Conservation (phyloP, 805 yeast genomes). For the Alloascoidea africana region DNA sequence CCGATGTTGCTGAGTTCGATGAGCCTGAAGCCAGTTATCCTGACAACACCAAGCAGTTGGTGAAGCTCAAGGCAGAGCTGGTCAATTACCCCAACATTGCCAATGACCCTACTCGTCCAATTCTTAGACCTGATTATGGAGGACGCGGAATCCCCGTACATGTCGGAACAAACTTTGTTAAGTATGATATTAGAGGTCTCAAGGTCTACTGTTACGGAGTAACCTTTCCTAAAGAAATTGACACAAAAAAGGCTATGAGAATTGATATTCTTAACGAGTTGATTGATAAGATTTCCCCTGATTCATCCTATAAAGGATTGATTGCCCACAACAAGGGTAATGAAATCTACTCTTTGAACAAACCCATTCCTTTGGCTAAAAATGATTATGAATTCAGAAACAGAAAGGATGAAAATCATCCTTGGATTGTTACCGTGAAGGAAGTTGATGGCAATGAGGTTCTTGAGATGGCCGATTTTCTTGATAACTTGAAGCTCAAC, state of each 20-base stretch:
- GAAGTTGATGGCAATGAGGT: slow-evolving; percentile 9
- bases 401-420: slow-evolving; percentile 8
- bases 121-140: slow-evolving; percentile 14
- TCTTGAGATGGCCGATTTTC: slow-evolving; percentile 11
- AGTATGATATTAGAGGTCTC: slow-evolving; percentile 9
- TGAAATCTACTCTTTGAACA: slow-evolving; percentile 7
- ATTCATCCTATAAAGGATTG: slow-evolving; percentile 4
- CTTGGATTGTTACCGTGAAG: slow-evolving; percentile 10
- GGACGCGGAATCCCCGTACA: slow-evolving; percentile 10
- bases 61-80: slow-evolving; percentile 5
- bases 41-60: slow-evolving; percentile 9
- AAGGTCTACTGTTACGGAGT: slow-evolving; percentile 12
- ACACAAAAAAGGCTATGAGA: slow-evolving; percentile 10
- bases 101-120: slow-evolving; percentile 4
- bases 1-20: not conserved
- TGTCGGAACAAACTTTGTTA: slow-evolving; percentile 12
- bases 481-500: slow-evolving; percentile 9
- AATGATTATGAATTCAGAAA: slow-evolving; percentile 11
- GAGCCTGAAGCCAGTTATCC: slow-evolving; percentile 5
- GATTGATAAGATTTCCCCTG: slow-evolving; percentile 9
- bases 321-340: slow-evolving; percentile 14
- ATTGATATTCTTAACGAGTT: slow-evolving; percentile 11
- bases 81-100: slow-evolving; percentile 1
- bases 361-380: slow-evolving; percentile 4
- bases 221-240: slow-evolving; percentile 12